phyloP scores from a whole-genome alignment of 2,329 filamentous ascomycete genomes.

The Colletotrichum cereale region DNA sequence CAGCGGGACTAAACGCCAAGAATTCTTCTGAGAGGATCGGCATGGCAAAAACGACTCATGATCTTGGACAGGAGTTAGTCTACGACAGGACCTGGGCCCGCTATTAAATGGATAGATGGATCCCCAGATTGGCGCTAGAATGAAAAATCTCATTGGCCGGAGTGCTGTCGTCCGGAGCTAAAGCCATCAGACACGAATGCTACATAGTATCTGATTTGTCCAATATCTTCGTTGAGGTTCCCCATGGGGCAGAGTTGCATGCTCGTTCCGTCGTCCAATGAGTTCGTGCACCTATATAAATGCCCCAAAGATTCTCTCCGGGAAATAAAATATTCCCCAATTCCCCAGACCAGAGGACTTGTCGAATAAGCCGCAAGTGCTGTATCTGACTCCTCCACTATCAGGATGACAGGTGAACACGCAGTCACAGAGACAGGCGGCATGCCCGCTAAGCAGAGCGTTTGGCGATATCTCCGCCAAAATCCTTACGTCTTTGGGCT shows the following conservation, averaged over 20 bases:
- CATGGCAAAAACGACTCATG: background rate
- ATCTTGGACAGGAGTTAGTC: background rate
- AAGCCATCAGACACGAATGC: background rate
- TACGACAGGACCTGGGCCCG: background rate
- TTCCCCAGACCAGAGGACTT: background rate
- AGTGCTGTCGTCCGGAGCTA: background rate
- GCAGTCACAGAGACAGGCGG: background rate
- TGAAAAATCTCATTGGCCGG: background rate
- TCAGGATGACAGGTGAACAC: background rate
- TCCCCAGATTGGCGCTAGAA: background rate
- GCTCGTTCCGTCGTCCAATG: background rate
- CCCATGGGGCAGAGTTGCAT: background rate
- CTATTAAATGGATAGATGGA: background rate
- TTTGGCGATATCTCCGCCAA: slow-evolving; percentile 48
- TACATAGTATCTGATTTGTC: background rate
- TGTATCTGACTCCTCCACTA: background rate
- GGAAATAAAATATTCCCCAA: background rate
- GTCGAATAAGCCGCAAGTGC: background rate
- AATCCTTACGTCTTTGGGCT: slow-evolving; percentile 60
- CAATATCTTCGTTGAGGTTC: background rate
- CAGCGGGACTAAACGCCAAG: background rate
- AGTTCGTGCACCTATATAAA: background rate
- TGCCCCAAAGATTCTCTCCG: background rate
- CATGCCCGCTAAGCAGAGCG: slow-evolving; percentile 43
- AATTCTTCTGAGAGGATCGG: background rate